phyloP scores from a whole-genome alignment of 2,329 filamentous ascomycete species.

The Lanzia echinophila region DNA sequence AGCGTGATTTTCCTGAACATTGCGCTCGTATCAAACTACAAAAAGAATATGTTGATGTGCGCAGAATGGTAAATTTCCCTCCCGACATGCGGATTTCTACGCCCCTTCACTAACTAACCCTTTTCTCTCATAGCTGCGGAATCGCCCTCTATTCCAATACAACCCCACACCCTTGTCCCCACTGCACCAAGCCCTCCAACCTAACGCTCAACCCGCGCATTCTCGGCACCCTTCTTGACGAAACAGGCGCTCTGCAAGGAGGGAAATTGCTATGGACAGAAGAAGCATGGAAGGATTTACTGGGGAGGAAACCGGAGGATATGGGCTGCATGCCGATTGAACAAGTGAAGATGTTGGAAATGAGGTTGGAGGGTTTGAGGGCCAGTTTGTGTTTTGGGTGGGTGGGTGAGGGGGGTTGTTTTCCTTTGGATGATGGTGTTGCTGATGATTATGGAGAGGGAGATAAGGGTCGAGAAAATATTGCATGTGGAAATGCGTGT shows the following conservation, averaged over 20 bases:
- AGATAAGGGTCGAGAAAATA: slow-evolving; percentile 26
- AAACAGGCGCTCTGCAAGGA: slow-evolving; percentile 45
- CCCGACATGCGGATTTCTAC: not conserved
- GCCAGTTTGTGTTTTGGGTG: slow-evolving; percentile 51
- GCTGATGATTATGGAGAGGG: slow-evolving; percentile 3
- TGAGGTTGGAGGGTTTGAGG: slow-evolving; percentile 44
- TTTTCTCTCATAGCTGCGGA: slow-evolving; percentile 40
- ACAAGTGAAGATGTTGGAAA: slow-evolving; percentile 43
- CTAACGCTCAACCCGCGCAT: slow-evolving; percentile 37
- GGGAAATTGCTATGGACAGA: slow-evolving; percentile 49
- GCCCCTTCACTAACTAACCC: not conserved
- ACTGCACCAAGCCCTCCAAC: slow-evolving; percentile 29
- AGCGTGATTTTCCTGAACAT: slow-evolving; percentile 27
- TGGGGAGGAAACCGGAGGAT: slow-evolving; percentile 39
- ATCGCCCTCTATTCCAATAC: slow-evolving; percentile 48
- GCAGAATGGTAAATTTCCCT: slow-evolving; percentile 33
- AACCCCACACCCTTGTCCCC: slow-evolving; percentile 32
- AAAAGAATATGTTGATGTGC: slow-evolving; percentile 34
- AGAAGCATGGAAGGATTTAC: slow-evolving; percentile 44
- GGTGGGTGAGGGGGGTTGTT: slow-evolving; percentile 33
- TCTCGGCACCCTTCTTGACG: slow-evolving; percentile 40
- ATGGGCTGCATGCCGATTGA: slow-evolving; percentile 34
- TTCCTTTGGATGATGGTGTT: no score
- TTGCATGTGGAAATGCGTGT: not conserved
- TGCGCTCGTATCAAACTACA: slow-evolving; percentile 21